Evolutionary conservation across 345 rosid genomes (phyloP).

Genomic region (Turritis glabra): DNA sequence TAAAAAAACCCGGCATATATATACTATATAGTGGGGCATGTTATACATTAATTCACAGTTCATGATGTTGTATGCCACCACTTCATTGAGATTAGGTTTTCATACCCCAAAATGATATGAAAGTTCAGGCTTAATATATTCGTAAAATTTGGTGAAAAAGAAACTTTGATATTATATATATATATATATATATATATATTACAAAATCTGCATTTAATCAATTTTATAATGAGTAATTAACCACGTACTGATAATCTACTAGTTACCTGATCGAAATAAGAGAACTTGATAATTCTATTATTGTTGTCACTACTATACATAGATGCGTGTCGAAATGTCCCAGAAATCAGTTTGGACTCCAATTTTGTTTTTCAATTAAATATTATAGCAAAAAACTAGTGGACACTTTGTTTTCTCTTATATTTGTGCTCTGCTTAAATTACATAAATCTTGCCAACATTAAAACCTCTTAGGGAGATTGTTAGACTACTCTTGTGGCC

Average conservation of each 20-base stretch:
- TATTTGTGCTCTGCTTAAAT: not conserved
- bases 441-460: not conserved
- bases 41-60: conserved; percentile 14
- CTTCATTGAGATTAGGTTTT: conserved; percentile 1
- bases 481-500: conserved; percentile 1
- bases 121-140: not conserved
- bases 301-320: too few species aligned
- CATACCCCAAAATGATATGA: not conserved
- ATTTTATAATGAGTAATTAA: not conserved
- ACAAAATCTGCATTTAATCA: too few species aligned
- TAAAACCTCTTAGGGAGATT: not conserved
- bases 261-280: not conserved
- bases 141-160: not conserved
- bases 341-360: not conserved
- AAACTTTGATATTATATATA: not conserved
- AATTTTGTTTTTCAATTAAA: not conserved
- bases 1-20: not conserved
- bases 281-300: not conserved
- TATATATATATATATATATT: not conserved
- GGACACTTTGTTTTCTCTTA: not conserved
- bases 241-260: not conserved
- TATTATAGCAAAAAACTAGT: not conserved
- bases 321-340: not conserved
- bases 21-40: conserved; percentile 13
- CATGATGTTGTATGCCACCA: conserved; percentile 6